Conservation (phyloP, 805 yeast genomes). For the Candida awuae region DNA sequence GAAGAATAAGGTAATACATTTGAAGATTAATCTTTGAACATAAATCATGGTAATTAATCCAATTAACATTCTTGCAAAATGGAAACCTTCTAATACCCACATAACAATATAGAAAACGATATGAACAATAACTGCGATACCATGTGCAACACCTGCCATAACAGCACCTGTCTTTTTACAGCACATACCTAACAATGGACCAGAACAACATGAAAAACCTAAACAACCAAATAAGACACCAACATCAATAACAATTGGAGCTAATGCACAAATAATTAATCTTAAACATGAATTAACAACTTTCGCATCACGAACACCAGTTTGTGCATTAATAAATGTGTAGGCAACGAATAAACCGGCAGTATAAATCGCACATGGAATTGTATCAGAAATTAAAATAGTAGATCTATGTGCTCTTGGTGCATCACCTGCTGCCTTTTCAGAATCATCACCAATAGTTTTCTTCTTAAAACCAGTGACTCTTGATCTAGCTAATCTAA, state of each 20-base stretch:
- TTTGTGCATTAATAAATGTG: constrained; percentile 78
- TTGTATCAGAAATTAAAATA: constrained; percentile 58
- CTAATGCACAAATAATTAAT: constrained; percentile 73
- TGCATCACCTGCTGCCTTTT: constrained; percentile 77
- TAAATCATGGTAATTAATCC: constrained; percentile 82
- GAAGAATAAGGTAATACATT: constrained; percentile 66
- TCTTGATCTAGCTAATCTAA: constrained; percentile 76
- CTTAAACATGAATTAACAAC: constrained; percentile 64
- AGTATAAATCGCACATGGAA: constrained; percentile 65
- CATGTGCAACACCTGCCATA: constrained; percentile 93
- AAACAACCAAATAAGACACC: constrained; percentile 75
- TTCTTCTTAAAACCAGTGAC: constrained; percentile 77
- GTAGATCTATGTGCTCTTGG: constrained; percentile 76
- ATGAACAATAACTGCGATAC: constrained; percentile 84
- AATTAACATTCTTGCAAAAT: constrained; percentile 74
- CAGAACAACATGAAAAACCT: constrained; percentile 91
- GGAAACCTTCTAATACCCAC: constrained; percentile 96
- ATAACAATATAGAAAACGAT: constrained; percentile 83
- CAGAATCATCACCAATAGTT: constrained; percentile 68
- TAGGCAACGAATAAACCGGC: constrained; percentile 76
- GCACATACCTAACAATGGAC: constrained; percentile 90
- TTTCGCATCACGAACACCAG: constrained; percentile 56
- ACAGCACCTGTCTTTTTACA: constrained; percentile 96
- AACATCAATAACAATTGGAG: constrained; percentile 83
- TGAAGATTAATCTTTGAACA: constrained; percentile 81